phyloP scores from a whole-genome alignment of 2,329 filamentous ascomycete genomes.

The Colletotrichum melonis region DNA sequence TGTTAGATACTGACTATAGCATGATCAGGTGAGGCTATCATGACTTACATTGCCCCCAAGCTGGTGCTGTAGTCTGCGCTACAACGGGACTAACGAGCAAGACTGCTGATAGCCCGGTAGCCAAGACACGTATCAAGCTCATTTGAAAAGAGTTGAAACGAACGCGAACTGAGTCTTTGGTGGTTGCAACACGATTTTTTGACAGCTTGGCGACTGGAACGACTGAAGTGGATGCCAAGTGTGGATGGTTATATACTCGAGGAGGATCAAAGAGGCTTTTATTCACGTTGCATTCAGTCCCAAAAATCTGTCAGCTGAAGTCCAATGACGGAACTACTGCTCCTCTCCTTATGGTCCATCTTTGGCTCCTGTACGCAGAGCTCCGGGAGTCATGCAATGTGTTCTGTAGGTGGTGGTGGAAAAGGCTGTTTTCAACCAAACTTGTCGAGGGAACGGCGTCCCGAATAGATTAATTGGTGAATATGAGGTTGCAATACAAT shows the following conservation, averaged over 20 bases:
- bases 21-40: background rate
- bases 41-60: conserved; percentile 31
- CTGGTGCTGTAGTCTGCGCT: conserved; percentile 22
- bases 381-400: background rate
- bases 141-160: background rate
- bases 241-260: conserved; percentile 13
- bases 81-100: background rate
- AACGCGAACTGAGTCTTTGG: background rate
- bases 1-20: background rate
- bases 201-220: conserved; percentile 4
- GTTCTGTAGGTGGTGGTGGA: background rate
- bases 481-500: background rate
- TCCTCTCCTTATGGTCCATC: background rate
- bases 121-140: conserved; percentile 2
- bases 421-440: background rate
- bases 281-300: background rate
- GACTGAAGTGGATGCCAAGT: conserved; percentile 18
- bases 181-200: background rate
- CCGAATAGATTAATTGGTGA: conserved; percentile 9
- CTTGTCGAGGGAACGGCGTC: background rate
- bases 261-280: background rate
- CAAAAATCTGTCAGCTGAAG: background rate
- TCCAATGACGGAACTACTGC: background rate
- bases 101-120: background rate
- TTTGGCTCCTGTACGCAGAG: background rate